Base-by-base conservation (phyloP, 2,329 filamentous ascomycete species). In the Neurospora sp. region DNA sequence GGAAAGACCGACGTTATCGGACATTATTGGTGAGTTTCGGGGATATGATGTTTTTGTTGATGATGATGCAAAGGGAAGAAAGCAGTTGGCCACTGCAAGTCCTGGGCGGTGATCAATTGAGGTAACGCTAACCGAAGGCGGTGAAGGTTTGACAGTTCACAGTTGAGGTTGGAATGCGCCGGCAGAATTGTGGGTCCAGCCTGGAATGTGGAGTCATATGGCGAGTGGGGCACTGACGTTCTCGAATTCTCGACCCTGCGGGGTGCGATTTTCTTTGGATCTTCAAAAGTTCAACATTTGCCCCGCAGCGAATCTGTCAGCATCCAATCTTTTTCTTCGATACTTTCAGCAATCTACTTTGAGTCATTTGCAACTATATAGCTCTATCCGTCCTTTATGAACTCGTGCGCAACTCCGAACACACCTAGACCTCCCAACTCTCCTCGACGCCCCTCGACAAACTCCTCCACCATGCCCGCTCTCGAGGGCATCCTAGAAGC, bases 1-100 rank as follows among this genome's bases (percentile, higher is more conserved):
- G 70, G 91, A 89, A 76, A 99, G 92, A 70, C 96, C 96, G 77
- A 99, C 96, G 83, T 99, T 99, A 74, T 96, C 93, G 71, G 94
- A 96, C 96, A 98, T 98, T 75, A 40, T 70, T 33, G 17, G 15
- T n/a, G 15, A 12, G 38, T 39, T 43, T 68, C 3, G 17, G 43
- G 19, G 19, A 52, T 52, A 52, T 28, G 23, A 36, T 8, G 23
- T 1, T 62, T 8, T 17, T n/a, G 52, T 36, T 62, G 15, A 36
- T 62, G 52, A n/a, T 62, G 52, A 62, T 62, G 52, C 1, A 62
- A 62, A 33, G 6, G 28, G 52, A 62, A 62, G 52, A 62, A 33
- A 62, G 52, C 28, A 62, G 52, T 28, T 62, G 52, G 52, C 52
- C 46, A 28, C 28, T 28, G 28, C 28, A 62, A 62, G 52, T 33